phyloP scores from a whole-genome alignment of 208 protist genomes.

The Crithidia acanthocephali region DNA sequence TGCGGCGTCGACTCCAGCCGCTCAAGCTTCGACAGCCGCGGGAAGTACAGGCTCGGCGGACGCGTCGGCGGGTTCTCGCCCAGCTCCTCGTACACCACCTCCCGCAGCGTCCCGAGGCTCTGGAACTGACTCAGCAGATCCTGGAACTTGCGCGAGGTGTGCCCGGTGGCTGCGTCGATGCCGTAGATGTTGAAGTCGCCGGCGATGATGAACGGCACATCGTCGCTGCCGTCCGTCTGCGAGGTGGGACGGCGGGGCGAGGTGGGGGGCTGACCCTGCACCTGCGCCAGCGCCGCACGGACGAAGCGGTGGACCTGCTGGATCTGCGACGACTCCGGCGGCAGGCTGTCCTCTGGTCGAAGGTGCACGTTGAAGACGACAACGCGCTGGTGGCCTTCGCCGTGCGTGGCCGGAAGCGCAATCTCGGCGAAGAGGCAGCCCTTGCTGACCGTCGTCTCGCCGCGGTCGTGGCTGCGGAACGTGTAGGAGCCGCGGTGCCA shows the following conservation, averaged over 20 bases:
- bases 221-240: constrained; percentile 1
- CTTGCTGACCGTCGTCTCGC: constrained; percentile 48
- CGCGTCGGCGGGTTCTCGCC: constrained; percentile 73
- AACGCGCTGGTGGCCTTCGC: constrained; percentile 39
- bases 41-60: constrained; percentile 82
- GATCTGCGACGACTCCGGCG: constrained; percentile 70
- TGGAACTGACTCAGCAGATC: constrained; percentile 75
- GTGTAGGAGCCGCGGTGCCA: constrained; percentile 83
- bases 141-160: constrained; percentile 57
- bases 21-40: constrained; percentile 78
- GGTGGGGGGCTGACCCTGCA: constrained; percentile 32
- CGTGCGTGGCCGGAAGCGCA: constrained; percentile 50
- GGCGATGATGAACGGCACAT: constrained; percentile 74
- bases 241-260: neutral
- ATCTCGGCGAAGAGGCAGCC: constrained; percentile 89
- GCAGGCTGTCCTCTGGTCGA: constrained; percentile 61
- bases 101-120: constrained; percentile 55
- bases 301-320: constrained; percentile 75
- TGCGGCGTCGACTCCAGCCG: constrained; percentile 62
- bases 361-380: constrained; percentile 91
- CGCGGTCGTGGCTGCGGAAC: constrained; percentile 61
- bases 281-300: constrained; percentile 63
- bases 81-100: constrained; percentile 63
- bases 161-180: constrained; percentile 52
- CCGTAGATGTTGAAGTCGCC: constrained; percentile 89